Percentiles rank a stretch among this genome's conserved stretches.
These are phyloP conservation scores for Saururus chinensis DNA, from an alignment of 164 flowering plant genomes.

Conservation along the genomic window DNA sequence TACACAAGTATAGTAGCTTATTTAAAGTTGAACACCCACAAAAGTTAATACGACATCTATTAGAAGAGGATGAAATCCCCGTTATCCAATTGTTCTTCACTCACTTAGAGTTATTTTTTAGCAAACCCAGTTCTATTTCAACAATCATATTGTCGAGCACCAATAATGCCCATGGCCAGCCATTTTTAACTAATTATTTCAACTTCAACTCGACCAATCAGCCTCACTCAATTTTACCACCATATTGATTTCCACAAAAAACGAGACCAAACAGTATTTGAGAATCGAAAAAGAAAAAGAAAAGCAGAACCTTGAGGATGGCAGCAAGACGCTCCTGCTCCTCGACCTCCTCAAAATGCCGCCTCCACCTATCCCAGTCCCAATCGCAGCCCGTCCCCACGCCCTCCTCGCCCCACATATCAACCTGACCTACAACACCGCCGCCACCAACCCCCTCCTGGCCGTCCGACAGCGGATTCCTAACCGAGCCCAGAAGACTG, in stretches of 20 bases:
- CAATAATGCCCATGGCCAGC: too few relatives aligned
- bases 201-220: too few relatives aligned
- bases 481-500: background rate
- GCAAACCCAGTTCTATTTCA: too few relatives aligned
- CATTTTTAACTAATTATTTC: too few relatives aligned
- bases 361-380: slow-evolving; percentile 93
- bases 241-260: background rate
- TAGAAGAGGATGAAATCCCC: too few relatives aligned
- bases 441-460: background rate
- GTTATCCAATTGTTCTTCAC: too few relatives aligned
- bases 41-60: too few relatives aligned
- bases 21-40: too few relatives aligned
- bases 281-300: background rate
- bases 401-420: slow-evolving; percentile 2
- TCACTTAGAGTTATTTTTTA: too few relatives aligned
- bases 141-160: too few relatives aligned
- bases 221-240: background rate
- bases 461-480: background rate
- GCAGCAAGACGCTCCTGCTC: slow-evolving; percentile 60
- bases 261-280: background rate
- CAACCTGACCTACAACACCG: too few relatives aligned
- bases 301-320: slow-evolving; percentile 66
- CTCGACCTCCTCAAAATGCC: slow-evolving; percentile 66
- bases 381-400: slow-evolving; percentile 33
- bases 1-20: too few relatives aligned